A percentile compares a stretch with the other conserved stretches of the same genome.
Conservation (phyloP, 1,139 yeast genomes). For the Entelexis sorbosivorans region DNA sequence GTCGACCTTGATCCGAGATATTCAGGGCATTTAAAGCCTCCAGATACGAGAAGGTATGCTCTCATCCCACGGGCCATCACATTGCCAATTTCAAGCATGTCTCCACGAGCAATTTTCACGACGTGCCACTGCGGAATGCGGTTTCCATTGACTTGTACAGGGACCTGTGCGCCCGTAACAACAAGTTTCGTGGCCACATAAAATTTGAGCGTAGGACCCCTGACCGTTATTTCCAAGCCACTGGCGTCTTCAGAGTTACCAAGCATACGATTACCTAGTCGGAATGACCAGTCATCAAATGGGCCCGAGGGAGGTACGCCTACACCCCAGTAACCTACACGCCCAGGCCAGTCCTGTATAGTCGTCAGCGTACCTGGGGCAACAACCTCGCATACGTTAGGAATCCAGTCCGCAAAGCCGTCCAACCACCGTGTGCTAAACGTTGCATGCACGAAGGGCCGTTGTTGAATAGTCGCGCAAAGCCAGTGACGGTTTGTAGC, state of each 20-base stretch:
- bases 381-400: slow-evolving; percentile 72
- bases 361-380: slow-evolving; percentile 91
- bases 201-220: slow-evolving; percentile 75
- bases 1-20: slow-evolving; percentile 92
- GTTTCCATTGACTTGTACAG: slow-evolving; percentile 53
- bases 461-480: slow-evolving; percentile 66
- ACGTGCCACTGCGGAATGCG: slow-evolving; percentile 61
- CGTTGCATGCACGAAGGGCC: no score
- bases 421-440: slow-evolving; percentile 83
- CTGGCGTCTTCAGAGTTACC: slow-evolving; percentile 76
- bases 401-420: slow-evolving; percentile 52
- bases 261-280: slow-evolving; percentile 78
- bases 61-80: slow-evolving; percentile 63
- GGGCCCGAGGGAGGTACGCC: slow-evolving; percentile 99
- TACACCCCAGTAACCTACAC: slow-evolving; percentile 72
- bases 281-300: slow-evolving; percentile 85
- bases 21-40: slow-evolving; percentile 88
- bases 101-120: slow-evolving; percentile 57
- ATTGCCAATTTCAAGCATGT: slow-evolving; percentile 66
- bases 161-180: slow-evolving; percentile 72
- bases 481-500: slow-evolving; percentile 82
- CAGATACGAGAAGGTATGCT: slow-evolving; percentile 77
- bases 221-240: slow-evolving; percentile 78
- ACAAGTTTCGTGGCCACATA: slow-evolving; percentile 70
- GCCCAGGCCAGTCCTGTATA: slow-evolving; percentile 92